A percentile compares a stretch with the other conserved stretches of the same genome.
These are phyloP conservation scores for Tolypocladium endophyticum DNA, from an alignment of 2,329 filamentous ascomycete species.

Conservation along the genomic window DNA sequence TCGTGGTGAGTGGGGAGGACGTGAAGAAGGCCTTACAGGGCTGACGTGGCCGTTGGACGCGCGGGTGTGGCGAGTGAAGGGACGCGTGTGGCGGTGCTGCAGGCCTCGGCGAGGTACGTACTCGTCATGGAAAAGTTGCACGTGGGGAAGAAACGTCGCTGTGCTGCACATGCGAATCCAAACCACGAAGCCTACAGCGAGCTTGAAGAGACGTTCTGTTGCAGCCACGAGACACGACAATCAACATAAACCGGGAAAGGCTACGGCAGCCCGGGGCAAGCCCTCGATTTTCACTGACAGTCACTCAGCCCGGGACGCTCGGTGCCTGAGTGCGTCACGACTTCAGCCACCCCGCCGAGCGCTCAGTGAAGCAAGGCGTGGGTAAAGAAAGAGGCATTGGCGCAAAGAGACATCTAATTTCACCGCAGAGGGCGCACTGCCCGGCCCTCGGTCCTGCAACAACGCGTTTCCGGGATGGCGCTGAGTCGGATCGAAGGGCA, in stretches of 20 bases:
- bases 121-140: background rate
- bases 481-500: constrained; percentile 29
- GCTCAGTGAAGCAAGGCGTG: background rate
- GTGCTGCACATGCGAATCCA: too few relatives aligned
- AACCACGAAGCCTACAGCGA: background rate
- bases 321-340: background rate
- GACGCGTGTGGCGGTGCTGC: constrained; percentile 11
- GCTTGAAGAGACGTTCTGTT: background rate
- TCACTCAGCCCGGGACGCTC: background rate
- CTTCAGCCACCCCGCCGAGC: background rate
- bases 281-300: background rate
- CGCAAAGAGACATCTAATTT: background rate
- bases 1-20: constrained; percentile 2
- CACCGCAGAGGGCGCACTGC: background rate
- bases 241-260: background rate
- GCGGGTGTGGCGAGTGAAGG: background rate
- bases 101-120: background rate
- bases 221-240: background rate
- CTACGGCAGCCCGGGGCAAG: background rate
- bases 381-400: background rate
- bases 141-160: background rate
- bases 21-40: background rate
- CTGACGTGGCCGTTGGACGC: background rate
- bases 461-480: constrained; percentile 26
- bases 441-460: background rate